A percentile compares a stretch with the other conserved stretches of the same genome.
phyloP scores from a whole-genome alignment of 257 asterid species.

The Nemophila menziesii region DNA sequence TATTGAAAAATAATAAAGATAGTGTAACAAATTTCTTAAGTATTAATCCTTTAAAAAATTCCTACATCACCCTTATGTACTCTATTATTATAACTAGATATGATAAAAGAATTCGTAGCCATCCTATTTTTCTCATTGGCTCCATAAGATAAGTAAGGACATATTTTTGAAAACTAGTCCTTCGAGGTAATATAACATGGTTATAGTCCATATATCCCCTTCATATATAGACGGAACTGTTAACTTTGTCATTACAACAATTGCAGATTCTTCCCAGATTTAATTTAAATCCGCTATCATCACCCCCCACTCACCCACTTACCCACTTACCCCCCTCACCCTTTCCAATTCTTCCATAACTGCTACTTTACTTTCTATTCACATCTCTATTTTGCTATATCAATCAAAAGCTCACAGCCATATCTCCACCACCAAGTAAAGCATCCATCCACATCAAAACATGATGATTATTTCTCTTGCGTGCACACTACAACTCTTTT shows the following conservation, averaged over 20 bases:
- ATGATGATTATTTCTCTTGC: conserved; percentile 38
- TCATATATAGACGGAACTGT: neutral
- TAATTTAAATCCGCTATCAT: neutral
- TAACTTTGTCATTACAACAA: neutral
- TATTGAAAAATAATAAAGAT: neutral
- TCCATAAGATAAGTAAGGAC: neutral
- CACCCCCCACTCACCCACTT: neutral
- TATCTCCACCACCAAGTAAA: conserved; percentile 30
- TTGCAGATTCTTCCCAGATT: neutral
- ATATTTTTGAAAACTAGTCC: no score
- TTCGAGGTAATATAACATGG: neutral
- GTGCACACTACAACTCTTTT: conserved; percentile 13
- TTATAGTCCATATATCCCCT: neutral
- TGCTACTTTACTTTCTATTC: neutral
- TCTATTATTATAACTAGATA: neutral
- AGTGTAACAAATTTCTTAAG: neutral
- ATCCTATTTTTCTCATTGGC: neutral
- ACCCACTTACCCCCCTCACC: neutral
- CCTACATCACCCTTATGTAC: neutral
- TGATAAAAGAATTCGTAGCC: neutral
- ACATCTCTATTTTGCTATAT: neutral
- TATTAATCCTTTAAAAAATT: neutral
- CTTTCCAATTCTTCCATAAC: neutral
- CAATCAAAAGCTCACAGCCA: neutral
- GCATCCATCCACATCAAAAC: conserved; percentile 28